Conservation (phyloP, 2,329 filamentous ascomycete genomes). For the Geosmithia flava region DNA sequence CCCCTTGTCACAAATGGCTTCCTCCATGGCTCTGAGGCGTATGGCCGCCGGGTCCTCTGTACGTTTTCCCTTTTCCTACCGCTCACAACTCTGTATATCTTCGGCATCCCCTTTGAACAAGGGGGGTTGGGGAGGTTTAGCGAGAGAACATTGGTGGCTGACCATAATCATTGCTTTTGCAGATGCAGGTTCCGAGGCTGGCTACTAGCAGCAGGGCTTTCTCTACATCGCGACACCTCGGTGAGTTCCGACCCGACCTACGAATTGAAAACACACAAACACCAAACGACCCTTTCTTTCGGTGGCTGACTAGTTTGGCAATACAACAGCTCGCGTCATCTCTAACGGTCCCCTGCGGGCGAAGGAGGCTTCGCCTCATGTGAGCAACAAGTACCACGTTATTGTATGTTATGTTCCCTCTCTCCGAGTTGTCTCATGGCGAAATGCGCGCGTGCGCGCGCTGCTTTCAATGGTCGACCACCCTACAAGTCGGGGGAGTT, state of each 20-base stretch:
- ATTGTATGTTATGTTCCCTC: slow-evolving; percentile 49
- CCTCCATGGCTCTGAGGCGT: slow-evolving; percentile 53
- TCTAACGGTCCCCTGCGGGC: slow-evolving; percentile 77
- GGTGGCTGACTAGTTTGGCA: not conserved
- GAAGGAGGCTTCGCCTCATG: slow-evolving; percentile 80
- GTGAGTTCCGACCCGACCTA: slow-evolving; percentile 32
- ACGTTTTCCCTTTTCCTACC: slow-evolving; percentile 19
- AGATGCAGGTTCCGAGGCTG: slow-evolving; percentile 46
- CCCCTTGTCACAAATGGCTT: slow-evolving; percentile 31
- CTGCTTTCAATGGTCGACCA: no score
- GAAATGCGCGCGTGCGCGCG: not conserved
- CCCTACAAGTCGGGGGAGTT: no score
- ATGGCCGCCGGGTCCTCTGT: slow-evolving; percentile 44
- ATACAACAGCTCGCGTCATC: slow-evolving; percentile 61
- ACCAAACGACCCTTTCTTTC: not conserved
- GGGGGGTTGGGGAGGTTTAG: not conserved
- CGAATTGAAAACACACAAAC: no score
- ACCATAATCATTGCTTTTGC: slow-evolving; percentile 3
- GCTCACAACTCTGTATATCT: slow-evolving; percentile 5
- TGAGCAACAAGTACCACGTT: slow-evolving; percentile 85
- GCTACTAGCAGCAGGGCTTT: slow-evolving; percentile 61
- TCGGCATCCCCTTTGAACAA: no score
- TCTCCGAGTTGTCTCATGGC: slow-evolving; percentile 5
- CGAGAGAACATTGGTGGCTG: not conserved
- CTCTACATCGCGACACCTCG: slow-evolving; percentile 72